A percentile compares a stretch with the other conserved stretches of the same genome.
These are phyloP conservation scores for Meyerozyma elateridarum DNA, from an alignment of 1,139 yeast species.

Conservation along the genomic window DNA sequence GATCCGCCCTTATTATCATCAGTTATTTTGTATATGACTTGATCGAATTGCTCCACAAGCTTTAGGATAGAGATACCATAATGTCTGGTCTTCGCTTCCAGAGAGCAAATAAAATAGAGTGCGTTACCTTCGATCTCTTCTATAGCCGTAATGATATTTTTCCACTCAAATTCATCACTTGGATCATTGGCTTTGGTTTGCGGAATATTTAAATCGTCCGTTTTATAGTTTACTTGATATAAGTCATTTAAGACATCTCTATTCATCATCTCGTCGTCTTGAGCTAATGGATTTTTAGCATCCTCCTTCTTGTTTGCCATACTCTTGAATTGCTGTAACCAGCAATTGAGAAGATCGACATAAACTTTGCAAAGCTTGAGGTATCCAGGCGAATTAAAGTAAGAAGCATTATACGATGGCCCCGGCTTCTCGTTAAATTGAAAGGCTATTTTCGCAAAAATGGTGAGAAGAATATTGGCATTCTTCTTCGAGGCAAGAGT, in stretches of 20 bases:
- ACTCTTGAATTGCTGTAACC: conserved; percentile 63
- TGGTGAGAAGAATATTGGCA: conserved; percentile 66
- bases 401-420: conserved; percentile 46
- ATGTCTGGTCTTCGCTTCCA: conserved; percentile 70
- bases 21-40: conserved; percentile 58
- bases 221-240: conserved; percentile 39
- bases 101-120: conserved; percentile 83
- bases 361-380: conserved; percentile 62
- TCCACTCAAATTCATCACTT: conserved; percentile 71
- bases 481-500: conserved; percentile 64
- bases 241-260: conserved; percentile 41
- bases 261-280: conserved; percentile 37
- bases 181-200: conserved; percentile 24
- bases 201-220: conserved; percentile 24
- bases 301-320: conserved; percentile 16
- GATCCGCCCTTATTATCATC: conserved; percentile 13
- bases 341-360: conserved; percentile 71
- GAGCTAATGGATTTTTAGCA: conserved; percentile 26
- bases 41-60: conserved; percentile 80
- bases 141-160: conserved; percentile 72
- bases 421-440: conserved; percentile 66
- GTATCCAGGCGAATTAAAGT: conserved; percentile 54
- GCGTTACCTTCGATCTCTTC: conserved; percentile 98
- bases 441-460: conserved; percentile 77
- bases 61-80: conserved; percentile 71